These are phyloP conservation scores for Coleophoma eucalyptorum DNA, from an alignment of 2,329 filamentous ascomycete species.

Conservation along the genomic window DNA sequence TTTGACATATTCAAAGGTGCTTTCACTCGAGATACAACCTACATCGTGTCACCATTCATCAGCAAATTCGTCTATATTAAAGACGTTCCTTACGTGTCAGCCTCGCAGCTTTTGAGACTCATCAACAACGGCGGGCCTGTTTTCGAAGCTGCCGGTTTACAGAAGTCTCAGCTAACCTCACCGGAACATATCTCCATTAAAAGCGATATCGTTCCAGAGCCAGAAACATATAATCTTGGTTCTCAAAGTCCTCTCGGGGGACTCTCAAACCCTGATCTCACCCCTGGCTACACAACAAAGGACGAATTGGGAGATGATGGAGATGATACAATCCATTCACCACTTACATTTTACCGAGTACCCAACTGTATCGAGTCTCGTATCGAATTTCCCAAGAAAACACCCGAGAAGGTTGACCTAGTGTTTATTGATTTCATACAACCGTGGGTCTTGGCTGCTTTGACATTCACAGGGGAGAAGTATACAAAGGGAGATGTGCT, in stretches of 20 bases:
- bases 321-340: constrained; percentile 82
- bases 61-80: constrained; percentile 74
- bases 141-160: constrained; percentile 18
- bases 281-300: constrained; percentile 80
- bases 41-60: constrained; percentile 82
- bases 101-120: constrained; percentile 61
- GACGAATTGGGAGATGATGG: constrained; percentile 83
- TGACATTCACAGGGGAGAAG: constrained; percentile 56
- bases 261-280: constrained; percentile 33
- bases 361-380: constrained; percentile 80
- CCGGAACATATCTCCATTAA: constrained; percentile 25
- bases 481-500: constrained; percentile 45
- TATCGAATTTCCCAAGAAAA: constrained; percentile 53
- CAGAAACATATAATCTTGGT: constrained; percentile 4
- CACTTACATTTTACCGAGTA: constrained; percentile 69
- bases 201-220: constrained; percentile 6
- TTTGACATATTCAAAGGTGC: constrained; percentile 94
- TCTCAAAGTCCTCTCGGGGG: constrained; percentile 29
- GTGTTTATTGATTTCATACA: constrained; percentile 92
- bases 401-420: constrained; percentile 75
- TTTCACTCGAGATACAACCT: constrained; percentile 86
- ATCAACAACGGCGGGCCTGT: constrained; percentile 54
- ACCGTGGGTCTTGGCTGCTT: constrained; percentile 72
- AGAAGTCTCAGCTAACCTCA: constrained; percentile 24
- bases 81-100: constrained; percentile 75